Percentiles rank a stretch among this genome's conserved stretches.
These are phyloP conservation scores for Rhodotorula sphaerocarpa DNA, from an alignment of 768 basidiomycete genomes.

Conservation along the genomic window DNA sequence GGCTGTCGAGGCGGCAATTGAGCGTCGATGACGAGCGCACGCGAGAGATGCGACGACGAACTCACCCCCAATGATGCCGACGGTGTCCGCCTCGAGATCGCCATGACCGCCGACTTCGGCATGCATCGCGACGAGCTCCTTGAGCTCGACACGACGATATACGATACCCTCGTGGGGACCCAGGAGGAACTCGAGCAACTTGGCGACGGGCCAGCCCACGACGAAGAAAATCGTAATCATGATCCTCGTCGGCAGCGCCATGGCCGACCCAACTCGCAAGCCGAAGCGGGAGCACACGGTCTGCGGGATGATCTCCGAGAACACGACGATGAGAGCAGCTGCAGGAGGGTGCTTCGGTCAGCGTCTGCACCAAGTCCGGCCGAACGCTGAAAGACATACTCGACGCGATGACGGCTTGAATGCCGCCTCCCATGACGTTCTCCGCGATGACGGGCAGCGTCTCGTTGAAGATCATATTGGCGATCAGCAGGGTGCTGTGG, in stretches of 20 bases:
- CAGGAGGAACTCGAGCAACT: constrained; percentile 65
- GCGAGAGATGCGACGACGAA: no score
- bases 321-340: constrained; percentile 45
- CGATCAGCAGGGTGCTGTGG: constrained; percentile 36
- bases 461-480: constrained; percentile 29
- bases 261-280: constrained; percentile 61
- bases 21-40: no score
- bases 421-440: constrained; percentile 67
- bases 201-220: constrained; percentile 76
- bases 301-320: constrained; percentile 51
- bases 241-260: constrained; percentile 61
- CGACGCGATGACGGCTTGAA: constrained; percentile 67
- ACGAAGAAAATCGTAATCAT: constrained; percentile 62
- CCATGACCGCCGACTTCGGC: constrained; percentile 58
- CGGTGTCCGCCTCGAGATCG: constrained; percentile 75
- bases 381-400: constrained; percentile 64
- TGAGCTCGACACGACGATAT: constrained; percentile 71
- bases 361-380: constrained; percentile 59
- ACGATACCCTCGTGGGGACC: constrained; percentile 85
- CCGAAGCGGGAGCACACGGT: constrained; percentile 87
- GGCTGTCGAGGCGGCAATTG: constrained; percentile 43
- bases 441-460: constrained; percentile 73
- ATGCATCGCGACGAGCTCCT: constrained; percentile 85
- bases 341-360: constrained; percentile 75
- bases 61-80: constrained; percentile 64